These are phyloP conservation scores for Rhodamnia argentea DNA, from an alignment of 345 rosid species.

Conservation along the genomic window DNA sequence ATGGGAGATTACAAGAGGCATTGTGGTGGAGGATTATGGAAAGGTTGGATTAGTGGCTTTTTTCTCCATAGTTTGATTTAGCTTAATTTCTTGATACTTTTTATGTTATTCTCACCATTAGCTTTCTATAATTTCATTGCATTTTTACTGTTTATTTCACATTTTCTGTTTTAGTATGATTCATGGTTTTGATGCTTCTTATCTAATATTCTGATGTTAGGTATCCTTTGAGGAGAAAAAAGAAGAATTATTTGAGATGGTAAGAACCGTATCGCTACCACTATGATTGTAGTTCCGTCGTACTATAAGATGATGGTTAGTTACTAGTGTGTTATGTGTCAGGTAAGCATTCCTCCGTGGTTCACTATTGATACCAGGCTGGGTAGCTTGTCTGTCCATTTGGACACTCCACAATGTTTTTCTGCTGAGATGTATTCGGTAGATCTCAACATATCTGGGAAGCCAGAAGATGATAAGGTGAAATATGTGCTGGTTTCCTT, in stretches of 20 bases:
- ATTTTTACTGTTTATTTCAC: background rate
- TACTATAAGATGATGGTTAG: background rate
- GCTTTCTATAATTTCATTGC: background rate
- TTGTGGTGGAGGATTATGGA: constrained; percentile 82
- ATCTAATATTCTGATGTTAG: constrained; percentile 23
- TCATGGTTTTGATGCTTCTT: background rate
- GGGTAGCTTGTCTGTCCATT: constrained; percentile 89
- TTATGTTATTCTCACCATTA: background rate
- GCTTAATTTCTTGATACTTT: background rate
- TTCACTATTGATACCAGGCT: constrained; percentile 89
- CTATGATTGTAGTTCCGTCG: background rate
- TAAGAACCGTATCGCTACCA: constrained; percentile 7
- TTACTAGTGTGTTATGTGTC: constrained; percentile 5
- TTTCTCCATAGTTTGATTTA: background rate
- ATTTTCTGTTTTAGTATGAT: background rate
- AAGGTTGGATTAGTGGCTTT: constrained; percentile 32
- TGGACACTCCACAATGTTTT: constrained; percentile 98
- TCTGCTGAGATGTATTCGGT: constrained; percentile 98
- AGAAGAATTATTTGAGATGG: constrained; percentile 96
- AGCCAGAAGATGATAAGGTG: constrained; percentile 99
- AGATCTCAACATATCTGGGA: constrained; percentile 83
- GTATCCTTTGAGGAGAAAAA: constrained; percentile 87
- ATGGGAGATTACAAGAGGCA: constrained; percentile 91
- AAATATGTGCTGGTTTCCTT: background rate
- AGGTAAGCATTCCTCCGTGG: constrained; percentile 99